Evolutionary conservation across 108 stramenopile species (phyloP).

Genomic region (Pinguiococcus pyrenoidosus): DNA sequence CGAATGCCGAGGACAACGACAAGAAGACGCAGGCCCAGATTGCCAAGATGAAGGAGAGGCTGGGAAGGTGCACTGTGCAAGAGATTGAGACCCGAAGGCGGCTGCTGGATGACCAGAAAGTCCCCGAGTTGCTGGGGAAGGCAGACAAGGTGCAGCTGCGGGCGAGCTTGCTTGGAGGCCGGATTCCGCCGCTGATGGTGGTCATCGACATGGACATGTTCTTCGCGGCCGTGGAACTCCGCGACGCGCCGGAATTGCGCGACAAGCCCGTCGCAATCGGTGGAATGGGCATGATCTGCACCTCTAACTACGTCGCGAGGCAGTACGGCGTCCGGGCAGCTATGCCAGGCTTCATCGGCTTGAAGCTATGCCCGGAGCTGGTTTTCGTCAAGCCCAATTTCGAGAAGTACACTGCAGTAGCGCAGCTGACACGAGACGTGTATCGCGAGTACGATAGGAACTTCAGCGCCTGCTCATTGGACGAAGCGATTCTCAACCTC

Average conservation of each 20-base stretch:
- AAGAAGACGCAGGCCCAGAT: conserved; percentile 18
- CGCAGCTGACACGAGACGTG: conserved; percentile 46
- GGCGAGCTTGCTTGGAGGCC: too few species aligned
- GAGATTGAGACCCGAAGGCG: too few species aligned
- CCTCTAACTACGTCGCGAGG: conserved; percentile 80
- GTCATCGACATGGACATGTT: conserved; percentile 91
- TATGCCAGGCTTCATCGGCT: conserved; percentile 91
- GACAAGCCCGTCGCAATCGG: conserved; percentile 79
- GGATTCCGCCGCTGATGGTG: conserved; percentile 38
- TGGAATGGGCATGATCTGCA: conserved; percentile 62
- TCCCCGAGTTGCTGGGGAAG: conserved; percentile 7
- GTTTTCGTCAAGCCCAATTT: conserved; percentile 58
- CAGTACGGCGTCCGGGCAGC: conserved; percentile 85
- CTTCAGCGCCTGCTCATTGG: conserved; percentile 53
- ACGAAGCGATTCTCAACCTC: conserved; percentile 87
- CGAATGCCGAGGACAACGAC: conserved; percentile 25
- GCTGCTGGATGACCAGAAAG: neutral
- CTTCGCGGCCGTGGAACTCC: conserved; percentile 70
- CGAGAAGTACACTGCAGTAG: conserved; percentile 57
- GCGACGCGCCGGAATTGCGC: conserved; percentile 60
- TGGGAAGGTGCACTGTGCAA: neutral
- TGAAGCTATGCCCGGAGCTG: conserved; percentile 42
- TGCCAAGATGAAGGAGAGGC: conserved; percentile 14
- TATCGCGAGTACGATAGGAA: conserved; percentile 75
- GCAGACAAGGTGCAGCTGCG: conserved; percentile 5